These are phyloP conservation scores for Scopulariopsis brevicaulis DNA, from an alignment of 2,329 filamentous ascomycete genomes.

Conservation along the genomic window DNA sequence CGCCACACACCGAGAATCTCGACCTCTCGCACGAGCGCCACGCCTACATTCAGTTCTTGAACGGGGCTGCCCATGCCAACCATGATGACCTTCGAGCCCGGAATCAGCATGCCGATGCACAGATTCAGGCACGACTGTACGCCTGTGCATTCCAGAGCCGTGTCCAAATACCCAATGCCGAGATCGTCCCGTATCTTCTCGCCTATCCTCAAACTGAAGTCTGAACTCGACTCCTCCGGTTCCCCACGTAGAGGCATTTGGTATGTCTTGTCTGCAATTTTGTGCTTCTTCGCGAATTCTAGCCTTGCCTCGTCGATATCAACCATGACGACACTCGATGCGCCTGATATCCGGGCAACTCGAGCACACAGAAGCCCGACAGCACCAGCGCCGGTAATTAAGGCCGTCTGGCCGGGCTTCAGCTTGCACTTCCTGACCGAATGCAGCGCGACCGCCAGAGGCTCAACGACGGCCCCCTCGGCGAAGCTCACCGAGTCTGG, in stretches of 20 bases:
- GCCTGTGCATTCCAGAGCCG: conserved; percentile 11
- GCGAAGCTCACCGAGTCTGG: conserved; percentile 18
- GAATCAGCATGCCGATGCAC: conserved; percentile 2
- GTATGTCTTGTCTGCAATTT: conserved; percentile 14
- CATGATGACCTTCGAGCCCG: conserved; percentile 39
- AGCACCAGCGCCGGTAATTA: conserved; percentile 24
- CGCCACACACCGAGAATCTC: conserved; percentile 4
- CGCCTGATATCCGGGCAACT: conserved; percentile 19
- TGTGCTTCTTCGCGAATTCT: conserved; percentile 19
- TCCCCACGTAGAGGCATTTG: conserved; percentile 20
- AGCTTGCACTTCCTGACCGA: conserved; percentile 18
- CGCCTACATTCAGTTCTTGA: conserved; percentile 41
- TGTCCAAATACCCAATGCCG: background rate
- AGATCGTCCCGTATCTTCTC: conserved; percentile 7
- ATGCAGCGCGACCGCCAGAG: conserved; percentile 39
- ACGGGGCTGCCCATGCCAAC: conserved; percentile 49
- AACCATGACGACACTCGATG: conserved; percentile 7
- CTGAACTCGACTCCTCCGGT: conserved; percentile 27
- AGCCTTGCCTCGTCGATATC: conserved; percentile 19
- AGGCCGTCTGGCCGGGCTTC: conserved; percentile 6
- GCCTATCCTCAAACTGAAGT: conserved; percentile 25
- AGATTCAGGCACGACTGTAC: conserved; percentile 9
- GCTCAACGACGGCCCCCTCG: conserved; percentile 36
- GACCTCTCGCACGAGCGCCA: conserved; percentile 8
- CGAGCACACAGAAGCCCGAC: conserved; percentile 23